Conservation (phyloP, 164 flowering plant genomes). For the Dillenia turbinata region DNA sequence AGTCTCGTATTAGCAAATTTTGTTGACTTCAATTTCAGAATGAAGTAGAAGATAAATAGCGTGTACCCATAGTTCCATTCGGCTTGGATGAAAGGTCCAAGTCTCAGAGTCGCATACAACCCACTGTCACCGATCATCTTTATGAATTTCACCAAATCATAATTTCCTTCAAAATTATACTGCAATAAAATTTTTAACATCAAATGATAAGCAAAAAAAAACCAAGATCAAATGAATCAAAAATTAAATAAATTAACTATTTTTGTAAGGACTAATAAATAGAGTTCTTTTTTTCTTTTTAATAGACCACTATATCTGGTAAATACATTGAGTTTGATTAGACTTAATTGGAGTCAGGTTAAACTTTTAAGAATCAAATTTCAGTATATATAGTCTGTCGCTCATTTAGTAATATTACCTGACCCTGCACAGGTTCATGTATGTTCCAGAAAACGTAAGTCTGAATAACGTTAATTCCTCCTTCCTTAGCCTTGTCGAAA, state of each 20-base stretch:
- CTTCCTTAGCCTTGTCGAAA: slow-evolving; percentile 40
- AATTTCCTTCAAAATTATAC: slow-evolving; percentile 45
- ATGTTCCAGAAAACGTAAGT: slow-evolving; percentile 78
- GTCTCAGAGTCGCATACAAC: slow-evolving; percentile 39
- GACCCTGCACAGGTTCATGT: slow-evolving; percentile 58
- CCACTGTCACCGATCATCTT: slow-evolving; percentile 31
- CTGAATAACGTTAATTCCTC: slow-evolving; percentile 58
- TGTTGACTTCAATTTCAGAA: background rate
- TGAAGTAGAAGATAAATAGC: background rate
- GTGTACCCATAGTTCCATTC: slow-evolving; percentile 49
- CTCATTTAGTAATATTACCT: slow-evolving; percentile 23
- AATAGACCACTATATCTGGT: no score
- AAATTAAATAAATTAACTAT: background rate
- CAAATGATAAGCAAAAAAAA: background rate
- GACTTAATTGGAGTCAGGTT: no score
- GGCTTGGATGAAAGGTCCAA: slow-evolving; percentile 56
- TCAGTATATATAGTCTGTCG: no score
- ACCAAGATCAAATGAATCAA: no score
- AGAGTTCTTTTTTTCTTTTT: no score
- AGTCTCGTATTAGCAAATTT: background rate
- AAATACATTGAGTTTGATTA: no score
- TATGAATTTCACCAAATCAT: slow-evolving; percentile 51
- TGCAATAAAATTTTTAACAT: slow-evolving; percentile 11
- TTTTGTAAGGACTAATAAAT: no score
- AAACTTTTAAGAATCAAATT: no score